Evolutionary conservation across 805 yeast species (phyloP).

Genomic region (Wickerhamiella azyma): DNA sequence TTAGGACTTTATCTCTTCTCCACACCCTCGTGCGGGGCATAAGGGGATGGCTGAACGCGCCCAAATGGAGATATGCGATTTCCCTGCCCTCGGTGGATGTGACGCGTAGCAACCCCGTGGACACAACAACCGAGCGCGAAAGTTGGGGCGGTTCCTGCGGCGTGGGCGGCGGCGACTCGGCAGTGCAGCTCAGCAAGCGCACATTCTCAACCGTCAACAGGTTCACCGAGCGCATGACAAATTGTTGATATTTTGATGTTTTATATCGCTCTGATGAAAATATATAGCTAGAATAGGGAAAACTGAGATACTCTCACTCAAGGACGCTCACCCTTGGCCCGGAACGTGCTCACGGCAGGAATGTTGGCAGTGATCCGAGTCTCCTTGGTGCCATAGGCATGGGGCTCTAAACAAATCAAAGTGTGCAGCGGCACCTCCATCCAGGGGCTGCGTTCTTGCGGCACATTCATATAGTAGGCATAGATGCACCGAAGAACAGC

Average conservation of each 20-base stretch:
- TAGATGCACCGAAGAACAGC: conserved; percentile 93
- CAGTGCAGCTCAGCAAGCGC: not conserved
- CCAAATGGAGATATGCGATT: conserved; percentile 18
- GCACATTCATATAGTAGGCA: conserved; percentile 97
- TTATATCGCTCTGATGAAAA: no score
- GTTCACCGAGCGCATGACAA: conserved; percentile 5
- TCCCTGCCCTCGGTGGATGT: conserved; percentile 17
- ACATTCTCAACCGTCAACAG: conserved; percentile 6
- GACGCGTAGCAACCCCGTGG: conserved; percentile 16
- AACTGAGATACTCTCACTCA: not conserved
- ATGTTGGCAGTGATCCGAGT: conserved; percentile 87
- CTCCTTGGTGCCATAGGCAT: conserved; percentile 81
- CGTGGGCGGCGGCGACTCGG: not conserved
- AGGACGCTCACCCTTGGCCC: conserved; percentile 68
- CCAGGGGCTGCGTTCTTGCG: conserved; percentile 97
- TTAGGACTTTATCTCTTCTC: conserved; percentile 15
- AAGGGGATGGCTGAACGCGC: conserved; percentile 18
- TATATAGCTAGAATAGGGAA: not conserved
- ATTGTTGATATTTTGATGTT: not conserved
- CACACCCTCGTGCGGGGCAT: conserved; percentile 19
- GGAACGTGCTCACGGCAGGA: conserved; percentile 94
- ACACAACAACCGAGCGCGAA: conserved; percentile 8
- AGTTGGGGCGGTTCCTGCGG: not conserved
- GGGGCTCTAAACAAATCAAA: conserved; percentile 83
- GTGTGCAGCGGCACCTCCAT: conserved; percentile 97